Base-by-base conservation (phyloP, 257 asterid species). In the Ajuga chamaepitys region DNA sequence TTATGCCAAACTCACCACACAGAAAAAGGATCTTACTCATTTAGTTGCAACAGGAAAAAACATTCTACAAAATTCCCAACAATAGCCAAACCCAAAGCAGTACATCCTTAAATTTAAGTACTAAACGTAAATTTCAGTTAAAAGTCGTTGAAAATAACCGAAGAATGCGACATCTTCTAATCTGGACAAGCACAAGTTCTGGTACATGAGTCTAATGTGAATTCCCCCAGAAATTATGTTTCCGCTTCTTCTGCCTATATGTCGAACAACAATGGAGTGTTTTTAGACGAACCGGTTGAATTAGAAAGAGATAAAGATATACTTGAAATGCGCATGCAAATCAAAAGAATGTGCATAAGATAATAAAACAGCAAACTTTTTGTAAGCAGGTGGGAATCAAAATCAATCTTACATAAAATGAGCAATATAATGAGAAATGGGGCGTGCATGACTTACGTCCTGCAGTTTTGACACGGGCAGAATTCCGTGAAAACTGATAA, bases 21-120 rank as follows among this genome's bases (percentile, higher is more conserved):
- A 28, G 12, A 40, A 8, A 24, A 35, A 57, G 7, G 4, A 62
- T 56, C 63, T 20, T 35, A 68, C 60, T 50, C 50, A 25, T 50
- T 50, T 32, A 77, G 57, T 60, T 28, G 51, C 20, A 65, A 58
- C 45, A 34, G 55, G 11, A 12, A 41, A 41, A 10, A 63, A 58
- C 72, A 64, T 53, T 70, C 80, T 77, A 69, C 82, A 80, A 80
- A 77, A 74, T 47, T 60, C 74, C 47, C 48, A 45, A 46, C 72
- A 67, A 41, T 44, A 70, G 16, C 42, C 67, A 64, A 64, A 62
- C 47, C 76, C 62, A 69, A 40, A 64, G 60, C 53, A 72, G 57
- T 67, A 67, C 80, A 73, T 47, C 41, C 67, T 66, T 57, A 45
- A 75, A 35, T 35, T 51, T 16, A 65, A 69, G 58, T 72, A 56